Base-by-base conservation (phyloP, 2,329 filamentous ascomycete species). In the Alternaria incomplexa region DNA sequence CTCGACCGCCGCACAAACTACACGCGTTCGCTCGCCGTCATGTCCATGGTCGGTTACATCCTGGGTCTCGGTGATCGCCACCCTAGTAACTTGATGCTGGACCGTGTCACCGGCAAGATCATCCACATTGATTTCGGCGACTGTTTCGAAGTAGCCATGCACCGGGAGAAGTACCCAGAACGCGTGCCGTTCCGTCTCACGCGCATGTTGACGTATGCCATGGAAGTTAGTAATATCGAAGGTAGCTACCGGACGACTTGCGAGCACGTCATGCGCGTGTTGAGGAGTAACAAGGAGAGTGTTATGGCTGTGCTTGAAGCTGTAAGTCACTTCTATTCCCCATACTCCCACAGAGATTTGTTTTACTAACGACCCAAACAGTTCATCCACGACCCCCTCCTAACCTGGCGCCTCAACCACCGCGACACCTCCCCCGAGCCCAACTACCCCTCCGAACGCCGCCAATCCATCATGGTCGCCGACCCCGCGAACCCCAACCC, bases 1-100 rank as follows among this genome's bases (percentile, higher is more conserved):
- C 89, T 99, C 32, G 96, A 98, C 80, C 88, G 96, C 46, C 91
- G 96, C 56, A 99, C 96, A n/a, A 99, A 97, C 78, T 99, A 99
- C 82, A 99, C 96, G 17, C 91, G 96, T 61, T 98, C 95, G 1
- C 86, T 99, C 2, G 96, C 93, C 72, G 96, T 99, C 74, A 99
- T 99, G 96, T 97, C 93, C n/a, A 99, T 99, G 93, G 96, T 98
- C n/a, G 96, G 96, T 67, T 99, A 99, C 80, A 98, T 99, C 68
- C 89, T 99, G 22, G 96, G 96, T 63, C 85, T 99, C 13, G 96
- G 96, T 58, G 96, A 99, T 82, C 90, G 96, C 51, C 96, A 99
- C 82, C 96, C 96, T 40, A 97, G 93, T 64, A 99, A 99, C 80
- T 83, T 99, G 75, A 96, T 99, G 91, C 90, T 99, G 44, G 96